These are phyloP conservation scores for Nakaseomyces kungkrabaensis DNA, from an alignment of 1,139 yeast genomes.

Conservation along the genomic window DNA sequence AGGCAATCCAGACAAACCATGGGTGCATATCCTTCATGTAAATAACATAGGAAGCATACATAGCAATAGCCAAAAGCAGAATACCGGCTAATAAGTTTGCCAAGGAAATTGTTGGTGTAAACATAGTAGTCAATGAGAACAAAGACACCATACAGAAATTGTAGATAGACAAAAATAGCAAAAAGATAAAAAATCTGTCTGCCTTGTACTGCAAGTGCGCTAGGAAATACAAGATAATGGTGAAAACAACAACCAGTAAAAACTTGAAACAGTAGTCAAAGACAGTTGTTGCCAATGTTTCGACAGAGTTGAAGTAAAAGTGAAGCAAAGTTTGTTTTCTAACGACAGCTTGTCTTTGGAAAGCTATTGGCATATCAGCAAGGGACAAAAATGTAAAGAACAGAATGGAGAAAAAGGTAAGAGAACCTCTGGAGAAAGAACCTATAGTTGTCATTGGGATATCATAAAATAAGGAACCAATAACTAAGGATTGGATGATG, in stretches of 20 bases:
- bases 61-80: conserved; percentile 36
- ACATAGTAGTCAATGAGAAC: conserved; percentile 38
- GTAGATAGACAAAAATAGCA: conserved; percentile 34
- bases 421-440: conserved; percentile 45
- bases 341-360: conserved; percentile 38
- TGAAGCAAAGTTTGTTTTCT: conserved; percentile 41
- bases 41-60: conserved; percentile 44
- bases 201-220: conserved; percentile 39
- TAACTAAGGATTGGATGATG: conserved; percentile 38
- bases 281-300: conserved; percentile 36
- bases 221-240: conserved; percentile 40
- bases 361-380: conserved; percentile 42
- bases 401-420: conserved; percentile 41
- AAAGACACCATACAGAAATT: conserved; percentile 34
- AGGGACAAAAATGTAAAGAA: conserved; percentile 41
- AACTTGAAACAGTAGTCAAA: conserved; percentile 36
- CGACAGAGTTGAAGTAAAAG: conserved; percentile 43
- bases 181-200: conserved; percentile 40
- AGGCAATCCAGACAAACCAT: conserved; percentile 50
- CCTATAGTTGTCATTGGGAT: conserved; percentile 36
- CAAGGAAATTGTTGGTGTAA: conserved; percentile 34
- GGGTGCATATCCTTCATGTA: conserved; percentile 45
- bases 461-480: conserved; percentile 42
- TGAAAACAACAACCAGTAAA: conserved; percentile 33
- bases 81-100: conserved; percentile 46